phyloP scores from a whole-genome alignment of 1,284 basidiomycete species.

The Mycocalia duriaeana region DNA sequence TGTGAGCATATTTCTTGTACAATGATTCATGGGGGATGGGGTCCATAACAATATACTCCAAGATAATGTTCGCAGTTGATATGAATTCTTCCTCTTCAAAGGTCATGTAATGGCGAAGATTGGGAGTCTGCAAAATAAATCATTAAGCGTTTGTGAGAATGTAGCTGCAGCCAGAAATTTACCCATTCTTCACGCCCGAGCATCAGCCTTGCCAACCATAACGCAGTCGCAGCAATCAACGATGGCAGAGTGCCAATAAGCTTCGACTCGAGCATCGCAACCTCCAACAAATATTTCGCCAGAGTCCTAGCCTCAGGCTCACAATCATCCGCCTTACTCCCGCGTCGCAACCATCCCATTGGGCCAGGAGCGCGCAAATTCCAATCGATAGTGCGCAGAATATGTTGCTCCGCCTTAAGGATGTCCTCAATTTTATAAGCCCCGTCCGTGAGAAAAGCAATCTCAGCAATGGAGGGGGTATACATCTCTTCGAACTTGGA shows the following conservation, averaged over 20 bases:
- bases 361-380: conserved; percentile 88
- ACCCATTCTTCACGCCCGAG: conserved; percentile 82
- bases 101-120: conserved; percentile 84
- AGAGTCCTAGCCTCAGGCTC: conserved; percentile 83
- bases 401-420: conserved; percentile 85
- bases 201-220: conserved; percentile 80
- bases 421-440: conserved; percentile 82
- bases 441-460: conserved; percentile 80
- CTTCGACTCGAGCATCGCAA: conserved; percentile 75
- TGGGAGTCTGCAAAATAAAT: conserved; percentile 25
- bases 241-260: conserved; percentile 76
- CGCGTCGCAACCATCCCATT: conserved; percentile 83
- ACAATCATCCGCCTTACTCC: conserved; percentile 90
- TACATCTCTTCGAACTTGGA: conserved; percentile 94
- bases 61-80: conserved; percentile 82
- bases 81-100: conserved; percentile 81
- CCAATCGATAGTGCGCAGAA: conserved; percentile 84
- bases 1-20: conserved; percentile 73
- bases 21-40: conserved; percentile 67
- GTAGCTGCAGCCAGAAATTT: conserved; percentile 22
- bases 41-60: conserved; percentile 75
- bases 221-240: conserved; percentile 74
- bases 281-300: conserved; percentile 86
- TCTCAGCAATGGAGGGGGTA: conserved; percentile 80
- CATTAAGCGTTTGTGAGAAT: neutral